Evolutionary conservation across 495 filamentous ascomycete genomes (phyloP), one percentile per base, ranked within the genome.

Genomic region (Gamarada debralockiae): DNA sequence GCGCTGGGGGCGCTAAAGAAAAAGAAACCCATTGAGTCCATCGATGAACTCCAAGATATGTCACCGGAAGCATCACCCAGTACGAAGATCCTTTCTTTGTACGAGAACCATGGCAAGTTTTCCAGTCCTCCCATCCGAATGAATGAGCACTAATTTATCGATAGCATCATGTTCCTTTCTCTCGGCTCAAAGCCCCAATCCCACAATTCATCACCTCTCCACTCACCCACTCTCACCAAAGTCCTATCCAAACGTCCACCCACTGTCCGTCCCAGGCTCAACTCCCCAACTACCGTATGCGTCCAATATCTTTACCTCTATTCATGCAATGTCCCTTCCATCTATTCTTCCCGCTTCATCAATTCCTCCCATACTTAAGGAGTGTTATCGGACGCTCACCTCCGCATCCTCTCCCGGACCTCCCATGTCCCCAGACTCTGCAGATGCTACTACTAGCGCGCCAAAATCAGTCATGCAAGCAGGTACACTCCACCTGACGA

Each of bases 401-500:
- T 53, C 54, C 27, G 3, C 48, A 7, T 18, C 22, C 15, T 14
- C 34, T 10, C 14, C 52, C 2, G 7, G 23, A n/a, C n/a, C n/a
- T n/a, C n/a, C n/a, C n/a, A 0, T n/a, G n/a, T n/a, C n/a, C n/a
- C n/a, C n/a, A n/a, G n/a, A n/a, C n/a, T n/a, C n/a, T n/a, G n/a
- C n/a, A n/a, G n/a, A n/a, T n/a, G n/a, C n/a, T n/a, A n/a, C n/a
- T n/a, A n/a, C n/a, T n/a, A n/a, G n/a, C n/a, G n/a, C n/a, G n/a
- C n/a, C n/a, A n/a, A n/a, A n/a, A n/a, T n/a, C n/a, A n/a, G n/a
- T n/a, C 29, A 2, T 22, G 76, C 49, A 33, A 23, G 34, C n/a
- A 24, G 48, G 48, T n/a, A n/a, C 36, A 2, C 48, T 52, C 2
- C 48, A 52, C 38, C 48, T 78, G 15, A 70, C 64, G 3, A 49